Evolutionary conservation across 2,329 filamentous ascomycete genomes (phyloP), one percentile per base, ranked within the genome.

Genomic region (Herpotrichia juniperi): DNA sequence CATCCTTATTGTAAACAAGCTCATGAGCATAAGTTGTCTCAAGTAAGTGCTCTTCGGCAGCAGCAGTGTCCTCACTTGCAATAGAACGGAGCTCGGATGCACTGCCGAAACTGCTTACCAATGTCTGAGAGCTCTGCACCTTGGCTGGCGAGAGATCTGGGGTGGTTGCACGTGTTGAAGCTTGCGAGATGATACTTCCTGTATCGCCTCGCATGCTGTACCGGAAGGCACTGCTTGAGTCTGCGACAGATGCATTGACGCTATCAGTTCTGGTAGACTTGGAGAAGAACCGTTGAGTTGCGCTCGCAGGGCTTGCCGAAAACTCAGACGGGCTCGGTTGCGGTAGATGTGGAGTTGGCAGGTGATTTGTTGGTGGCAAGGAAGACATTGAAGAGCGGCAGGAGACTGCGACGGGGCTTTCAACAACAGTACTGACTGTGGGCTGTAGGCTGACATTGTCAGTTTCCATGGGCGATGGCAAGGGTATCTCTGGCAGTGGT

Each of bases 1-100:
- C 93, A 61, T 97, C 93, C 72, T 96, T 96, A 77, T 96, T 97
- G 72, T 90, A 89, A 66, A 96, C 87, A 42, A 99, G 81, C 69
- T 99, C 93, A 66, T 97, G 90, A 0, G 91, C 91, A 66, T 85
- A 97, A 0, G 93, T 96, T 75, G 89, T 96, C 69, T 93, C 90
- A n/a, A 96, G 79, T n/a, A 97, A 79, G 64, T 88, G 88, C 4
- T 85, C 88, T 70, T 96, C 93, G 1, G 88, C 85, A 43, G 96
- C 92, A 30, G 91, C 85, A 11, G 83, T 80, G 51, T 93, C 91
- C 49, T 96, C 91, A 3, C 82, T 85, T n/a, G 85, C 78, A 1
- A 84, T 82, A 0, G 84, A 84, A 50, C 78, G 79, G 68, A 87
- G 89, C 54, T 81, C 86, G 2, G 84, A 77, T 14, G 83, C 77